These are phyloP conservation scores for Wallacemonas sp. DNA, from an alignment of 208 protist species.

Conservation along the genomic window DNA sequence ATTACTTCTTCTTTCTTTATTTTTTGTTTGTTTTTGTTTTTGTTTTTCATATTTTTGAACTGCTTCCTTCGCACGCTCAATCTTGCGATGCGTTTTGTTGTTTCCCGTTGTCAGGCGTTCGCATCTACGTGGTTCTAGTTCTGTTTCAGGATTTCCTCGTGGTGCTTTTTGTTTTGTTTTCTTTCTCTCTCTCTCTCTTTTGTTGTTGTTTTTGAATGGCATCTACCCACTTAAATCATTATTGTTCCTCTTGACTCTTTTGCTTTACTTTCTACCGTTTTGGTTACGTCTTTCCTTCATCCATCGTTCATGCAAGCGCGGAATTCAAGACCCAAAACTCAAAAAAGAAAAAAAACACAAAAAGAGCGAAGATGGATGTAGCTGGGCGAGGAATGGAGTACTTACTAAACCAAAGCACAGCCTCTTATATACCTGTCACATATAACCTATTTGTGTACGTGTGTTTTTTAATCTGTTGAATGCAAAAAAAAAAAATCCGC, in stretches of 20 bases:
- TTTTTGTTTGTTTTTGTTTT: background rate
- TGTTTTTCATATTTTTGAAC: background rate
- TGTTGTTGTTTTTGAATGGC: slow-evolving; percentile 3
- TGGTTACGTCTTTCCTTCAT: background rate
- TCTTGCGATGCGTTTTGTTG: too few species aligned
- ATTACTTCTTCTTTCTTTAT: slow-evolving; percentile 2
- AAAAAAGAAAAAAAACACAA: background rate
- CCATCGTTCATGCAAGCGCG: background rate
- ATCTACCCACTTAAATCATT: background rate
- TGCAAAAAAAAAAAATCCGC: too few species aligned
- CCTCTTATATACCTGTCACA: too few species aligned
- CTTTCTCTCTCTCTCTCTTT: slow-evolving; percentile 9
- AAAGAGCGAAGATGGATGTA: too few species aligned
- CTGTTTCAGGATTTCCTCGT: slow-evolving; percentile 6
- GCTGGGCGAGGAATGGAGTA: too few species aligned
- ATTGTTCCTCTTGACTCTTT: slow-evolving; percentile 13
- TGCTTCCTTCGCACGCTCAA: background rate
- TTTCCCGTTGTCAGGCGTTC: background rate
- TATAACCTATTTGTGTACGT: too few species aligned
- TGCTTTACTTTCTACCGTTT: slow-evolving; percentile 3
- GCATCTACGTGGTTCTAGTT: background rate
- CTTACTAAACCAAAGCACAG: too few species aligned
- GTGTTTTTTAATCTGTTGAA: too few species aligned
- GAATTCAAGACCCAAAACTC: background rate
- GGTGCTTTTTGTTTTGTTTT: slow-evolving; percentile 7